Evolutionary conservation across 2,329 filamentous ascomycete genomes (phyloP).

Genomic region (Stenocarpella maydis): DNA sequence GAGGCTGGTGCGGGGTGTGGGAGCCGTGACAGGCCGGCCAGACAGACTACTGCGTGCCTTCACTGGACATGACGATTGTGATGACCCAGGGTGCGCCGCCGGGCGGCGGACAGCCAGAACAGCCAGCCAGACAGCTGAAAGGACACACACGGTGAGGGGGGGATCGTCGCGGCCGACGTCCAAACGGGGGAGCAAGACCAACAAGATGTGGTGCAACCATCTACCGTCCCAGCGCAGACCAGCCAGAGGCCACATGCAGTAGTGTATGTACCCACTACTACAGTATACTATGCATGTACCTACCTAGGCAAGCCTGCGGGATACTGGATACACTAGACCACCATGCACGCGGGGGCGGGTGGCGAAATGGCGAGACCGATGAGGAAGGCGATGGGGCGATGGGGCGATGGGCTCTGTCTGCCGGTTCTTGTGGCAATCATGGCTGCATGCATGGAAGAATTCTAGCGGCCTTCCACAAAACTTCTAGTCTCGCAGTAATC

Average conservation of each 20-base stretch:
- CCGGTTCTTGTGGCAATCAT: background rate
- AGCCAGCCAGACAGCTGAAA: conserved; percentile 5
- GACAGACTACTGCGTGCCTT: too few species aligned
- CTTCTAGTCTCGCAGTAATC: conserved; percentile 33
- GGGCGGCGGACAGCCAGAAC: too few species aligned
- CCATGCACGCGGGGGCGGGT: background rate
- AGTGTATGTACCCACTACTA: too few species aligned
- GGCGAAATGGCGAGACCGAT: conserved; percentile 12
- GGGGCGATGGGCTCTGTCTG: background rate
- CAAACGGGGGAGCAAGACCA: background rate
- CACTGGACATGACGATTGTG: conserved; percentile 19
- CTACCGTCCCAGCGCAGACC: too few species aligned
- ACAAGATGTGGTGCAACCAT: conserved; percentile 1
- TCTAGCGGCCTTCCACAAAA: conserved; percentile 30
- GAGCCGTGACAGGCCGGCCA: too few species aligned
- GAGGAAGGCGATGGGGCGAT: background rate
- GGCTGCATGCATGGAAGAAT: conserved; percentile 19
- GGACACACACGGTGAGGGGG: conserved; percentile 5
- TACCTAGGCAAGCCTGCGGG: too few species aligned
- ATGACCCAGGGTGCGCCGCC: background rate
- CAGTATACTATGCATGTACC: too few species aligned
- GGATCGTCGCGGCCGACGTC: background rate
- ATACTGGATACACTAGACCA: too few species aligned
- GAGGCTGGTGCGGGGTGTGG: too few species aligned
- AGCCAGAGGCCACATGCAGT: too few species aligned